These are phyloP conservation scores for Coemansia sp. DNA, from an alignment of 192 early-diverging fungal genomes.

Conservation along the genomic window DNA sequence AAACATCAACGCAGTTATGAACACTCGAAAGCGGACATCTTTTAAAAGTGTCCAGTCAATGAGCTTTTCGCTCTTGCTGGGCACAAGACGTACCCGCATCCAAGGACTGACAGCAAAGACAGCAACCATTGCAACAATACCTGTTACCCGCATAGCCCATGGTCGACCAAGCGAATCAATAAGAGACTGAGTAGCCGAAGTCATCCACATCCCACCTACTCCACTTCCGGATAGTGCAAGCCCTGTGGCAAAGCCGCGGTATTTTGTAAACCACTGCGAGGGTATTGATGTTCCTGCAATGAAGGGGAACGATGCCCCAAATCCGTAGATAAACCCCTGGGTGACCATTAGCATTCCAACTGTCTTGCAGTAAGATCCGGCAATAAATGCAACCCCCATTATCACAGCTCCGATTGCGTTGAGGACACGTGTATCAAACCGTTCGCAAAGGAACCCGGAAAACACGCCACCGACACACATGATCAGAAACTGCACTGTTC, in stretches of 20 bases:
- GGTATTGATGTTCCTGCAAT: slow-evolving; percentile 51
- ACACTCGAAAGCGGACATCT: slow-evolving; percentile 43
- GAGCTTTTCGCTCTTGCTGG: slow-evolving; percentile 33
- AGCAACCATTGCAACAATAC: slow-evolving; percentile 42
- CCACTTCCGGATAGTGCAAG: slow-evolving; percentile 58
- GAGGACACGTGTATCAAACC: slow-evolving; percentile 50
- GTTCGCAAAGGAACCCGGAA: slow-evolving; percentile 54
- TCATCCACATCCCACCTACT: slow-evolving; percentile 58
- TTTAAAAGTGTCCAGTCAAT: slow-evolving; percentile 48
- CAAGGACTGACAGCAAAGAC: slow-evolving; percentile 49
- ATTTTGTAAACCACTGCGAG: slow-evolving; percentile 54
- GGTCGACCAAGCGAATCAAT: slow-evolving; percentile 46
- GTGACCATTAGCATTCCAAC: slow-evolving; percentile 51
- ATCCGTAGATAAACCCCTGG: slow-evolving; percentile 54
- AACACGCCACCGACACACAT: slow-evolving; percentile 44
- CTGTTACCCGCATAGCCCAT: slow-evolving; percentile 60
- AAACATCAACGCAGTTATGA: slow-evolving; percentile 39
- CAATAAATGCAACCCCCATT: slow-evolving; percentile 48
- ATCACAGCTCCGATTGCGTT: slow-evolving; percentile 42
- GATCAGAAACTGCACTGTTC: slow-evolving; percentile 47
- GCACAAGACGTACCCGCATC: slow-evolving; percentile 51
- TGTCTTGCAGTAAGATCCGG: slow-evolving; percentile 43
- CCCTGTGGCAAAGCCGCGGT: slow-evolving; percentile 56
- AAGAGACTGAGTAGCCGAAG: slow-evolving; percentile 51
- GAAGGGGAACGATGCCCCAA: slow-evolving; percentile 56